Percentiles rank a stretch among this genome's conserved stretches.
Conservation (phyloP, 139 green algal species). For the Coelastrella sp. region DNA sequence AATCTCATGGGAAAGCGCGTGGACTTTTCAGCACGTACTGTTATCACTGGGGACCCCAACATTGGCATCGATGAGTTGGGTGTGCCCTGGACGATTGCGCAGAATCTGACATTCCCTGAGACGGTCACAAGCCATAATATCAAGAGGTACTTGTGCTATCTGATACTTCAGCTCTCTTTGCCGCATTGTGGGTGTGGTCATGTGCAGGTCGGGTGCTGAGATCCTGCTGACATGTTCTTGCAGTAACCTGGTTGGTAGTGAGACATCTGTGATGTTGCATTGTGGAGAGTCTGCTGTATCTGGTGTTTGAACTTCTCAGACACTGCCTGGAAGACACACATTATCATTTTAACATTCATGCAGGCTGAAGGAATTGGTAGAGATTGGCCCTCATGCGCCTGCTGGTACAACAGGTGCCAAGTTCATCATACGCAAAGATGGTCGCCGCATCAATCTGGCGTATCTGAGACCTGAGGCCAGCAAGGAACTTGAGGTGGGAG, state of each 20-base stretch:
- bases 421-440: conserved; percentile 97
- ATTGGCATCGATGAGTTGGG: conserved; percentile 98
- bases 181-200: background rate
- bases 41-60: conserved; percentile 98
- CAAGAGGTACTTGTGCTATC: conserved; percentile 56
- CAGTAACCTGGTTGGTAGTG: too few relatives aligned
- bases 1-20: conserved; percentile 99
- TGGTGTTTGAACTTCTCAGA: too few relatives aligned
- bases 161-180: background rate
- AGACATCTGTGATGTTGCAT: too few relatives aligned
- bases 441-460: conserved; percentile 92
- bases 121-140: conserved; percentile 91
- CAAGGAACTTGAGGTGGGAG: conserved; percentile 57
- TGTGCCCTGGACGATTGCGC: conserved; percentile 96
- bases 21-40: conserved; percentile 98
- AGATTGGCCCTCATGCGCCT: conserved; percentile 95
- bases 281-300: too few relatives aligned
- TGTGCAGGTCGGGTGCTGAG: too few relatives aligned
- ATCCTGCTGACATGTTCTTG: too few relatives aligned
- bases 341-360: background rate
- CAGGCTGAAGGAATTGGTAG: conserved; percentile 89
- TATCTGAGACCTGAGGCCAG: conserved; percentile 73
- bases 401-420: conserved; percentile 95
- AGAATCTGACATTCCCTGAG: conserved; percentile 99
- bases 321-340: too few relatives aligned